These are phyloP conservation scores for Gentiana macrophylla DNA, from an alignment of 257 asterid genomes.

Conservation along the genomic window DNA sequence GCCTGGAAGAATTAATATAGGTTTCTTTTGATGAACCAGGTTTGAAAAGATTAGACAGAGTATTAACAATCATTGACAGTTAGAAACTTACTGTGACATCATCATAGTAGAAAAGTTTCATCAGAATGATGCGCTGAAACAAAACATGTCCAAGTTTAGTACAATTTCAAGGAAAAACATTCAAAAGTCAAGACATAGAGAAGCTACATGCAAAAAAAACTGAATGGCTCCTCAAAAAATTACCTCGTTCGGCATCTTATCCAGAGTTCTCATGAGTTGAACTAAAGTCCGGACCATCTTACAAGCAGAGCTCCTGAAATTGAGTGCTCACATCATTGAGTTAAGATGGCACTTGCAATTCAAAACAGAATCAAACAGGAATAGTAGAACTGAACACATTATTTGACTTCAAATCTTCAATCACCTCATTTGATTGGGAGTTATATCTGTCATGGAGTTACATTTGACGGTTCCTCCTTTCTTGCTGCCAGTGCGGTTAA, in stretches of 20 bases:
- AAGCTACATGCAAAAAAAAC: too few species aligned
- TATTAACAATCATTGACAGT: too few species aligned
- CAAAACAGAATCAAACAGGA: too few species aligned
- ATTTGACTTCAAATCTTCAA: too few species aligned
- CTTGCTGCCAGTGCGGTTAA: slow-evolving; percentile 73
- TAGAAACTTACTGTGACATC: slow-evolving; percentile 66
- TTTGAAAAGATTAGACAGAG: too few species aligned
- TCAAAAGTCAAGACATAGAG: neutral
- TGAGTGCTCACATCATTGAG: too few species aligned
- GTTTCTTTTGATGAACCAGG: too few species aligned
- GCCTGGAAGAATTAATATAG: too few species aligned
- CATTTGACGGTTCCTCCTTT: slow-evolving; percentile 65
- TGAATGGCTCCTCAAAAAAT: neutral
- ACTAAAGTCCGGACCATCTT: slow-evolving; percentile 82
- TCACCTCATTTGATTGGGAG: slow-evolving; percentile 91
- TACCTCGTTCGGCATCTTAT: slow-evolving; percentile 96
- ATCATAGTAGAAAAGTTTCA: slow-evolving; percentile 88
- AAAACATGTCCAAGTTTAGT: slow-evolving; percentile 16
- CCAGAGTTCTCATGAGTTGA: slow-evolving; percentile 90
- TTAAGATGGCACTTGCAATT: too few species aligned
- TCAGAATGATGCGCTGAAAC: slow-evolving; percentile 80
- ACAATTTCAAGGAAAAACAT: slow-evolving; percentile 3
- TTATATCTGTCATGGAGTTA: slow-evolving; percentile 60
- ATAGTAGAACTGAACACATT: too few species aligned
- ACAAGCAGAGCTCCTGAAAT: slow-evolving; percentile 97